Evolutionary conservation across 192 early-diverging fungal species (phyloP).

Genomic region (Pecoramyces ruminantium): DNA sequence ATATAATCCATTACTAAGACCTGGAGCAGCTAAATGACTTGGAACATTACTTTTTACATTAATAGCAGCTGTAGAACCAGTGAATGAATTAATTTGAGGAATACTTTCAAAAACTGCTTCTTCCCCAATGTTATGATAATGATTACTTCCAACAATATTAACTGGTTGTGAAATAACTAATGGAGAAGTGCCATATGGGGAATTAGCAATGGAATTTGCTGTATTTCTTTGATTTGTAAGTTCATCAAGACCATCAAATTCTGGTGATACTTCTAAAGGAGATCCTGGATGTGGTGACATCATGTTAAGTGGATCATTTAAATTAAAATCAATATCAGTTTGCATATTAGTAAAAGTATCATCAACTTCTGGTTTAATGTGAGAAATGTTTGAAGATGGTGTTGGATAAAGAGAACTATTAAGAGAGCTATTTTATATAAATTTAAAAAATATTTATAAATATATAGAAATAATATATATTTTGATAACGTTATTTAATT

Average conservation of each 20-base stretch:
- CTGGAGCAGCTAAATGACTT: not conserved
- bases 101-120: not conserved
- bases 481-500: too few relatives aligned
- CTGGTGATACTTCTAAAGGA: not conserved
- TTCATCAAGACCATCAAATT: not conserved
- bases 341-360: not conserved
- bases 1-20: conserved; percentile 2
- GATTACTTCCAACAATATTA: not conserved
- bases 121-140: not conserved
- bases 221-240: not conserved
- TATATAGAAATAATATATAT: too few relatives aligned
- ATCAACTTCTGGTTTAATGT: not conserved
- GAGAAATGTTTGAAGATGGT: not conserved
- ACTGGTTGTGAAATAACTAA: not conserved
- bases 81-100: not conserved
- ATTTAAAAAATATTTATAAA: too few relatives aligned
- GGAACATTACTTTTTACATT: not conserved
- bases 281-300: not conserved
- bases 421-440: not conserved
- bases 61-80: not conserved
- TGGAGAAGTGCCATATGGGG: not conserved
- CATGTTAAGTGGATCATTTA: not conserved
- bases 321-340: not conserved
- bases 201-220: not conserved
- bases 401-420: not conserved